Base-by-base conservation (phyloP, 768 basidiomycete species). In the Thelephora aurantiotincta region DNA sequence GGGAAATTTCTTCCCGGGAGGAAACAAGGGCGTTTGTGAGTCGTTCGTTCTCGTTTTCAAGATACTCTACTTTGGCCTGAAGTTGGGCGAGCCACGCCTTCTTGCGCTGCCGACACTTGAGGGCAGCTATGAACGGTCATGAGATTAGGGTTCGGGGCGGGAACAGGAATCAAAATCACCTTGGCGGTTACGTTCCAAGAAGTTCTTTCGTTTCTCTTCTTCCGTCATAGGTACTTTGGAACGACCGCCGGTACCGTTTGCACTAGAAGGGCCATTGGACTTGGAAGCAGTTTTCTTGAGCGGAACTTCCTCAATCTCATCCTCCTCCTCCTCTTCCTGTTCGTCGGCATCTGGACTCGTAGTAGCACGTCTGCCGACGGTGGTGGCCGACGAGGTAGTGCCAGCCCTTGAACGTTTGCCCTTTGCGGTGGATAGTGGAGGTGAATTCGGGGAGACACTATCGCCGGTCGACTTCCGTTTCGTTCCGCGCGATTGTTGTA, bases 71-170 rank as follows among this genome's bases (percentile, higher is more conserved):
- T 58, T 93, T 93, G 35, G 82, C 78, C 63, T 99, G 96, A 14
- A 99, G 72, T 52, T 87, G 82, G 23, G 80, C 74, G 12, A 98
- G 75, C 96, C 96, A 99, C 4, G 91, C 91, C 64, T 99, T 99
- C 67, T 99, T 99, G 50, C 96, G 85, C 61, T 99, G 96, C 33
- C 96, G 90, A 65, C 96, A 99, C 68, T 98, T 98, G 55, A 98
- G 78, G 5, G 96, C 96, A 51, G 96, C 94, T 97, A 57, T 9
- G 18, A 35, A 43, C 9, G 22, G 22, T 41, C 9, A 14, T 41
- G 38, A 41, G 14, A 41, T 7, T 19, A 49, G 35, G 33, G 48
- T 48, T 52, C 26, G 19, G 38, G 14, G 7, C 7, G 38, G 14
- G 7, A 41, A 41, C 2, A 16, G 14, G 7, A 41, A 41, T 41